Conservation (phyloP, 2,329 filamentous ascomycete genomes). For the Phyllosticta capitalensis region DNA sequence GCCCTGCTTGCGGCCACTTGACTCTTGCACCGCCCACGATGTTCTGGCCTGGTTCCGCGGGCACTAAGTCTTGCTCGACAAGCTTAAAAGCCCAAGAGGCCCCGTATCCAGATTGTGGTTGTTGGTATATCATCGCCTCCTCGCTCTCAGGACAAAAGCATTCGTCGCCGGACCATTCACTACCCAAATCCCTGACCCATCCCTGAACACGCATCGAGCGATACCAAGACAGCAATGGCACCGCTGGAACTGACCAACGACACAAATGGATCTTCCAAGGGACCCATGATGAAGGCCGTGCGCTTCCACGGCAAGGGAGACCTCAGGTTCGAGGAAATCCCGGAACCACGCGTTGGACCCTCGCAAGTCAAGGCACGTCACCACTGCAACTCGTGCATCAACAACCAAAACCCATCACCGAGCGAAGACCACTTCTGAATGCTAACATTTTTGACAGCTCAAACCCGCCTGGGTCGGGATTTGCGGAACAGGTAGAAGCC, state of each 20-base stretch:
- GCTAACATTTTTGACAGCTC: slow-evolving; percentile 15
- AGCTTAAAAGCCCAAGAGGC: not conserved
- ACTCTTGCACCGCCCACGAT: not conserved
- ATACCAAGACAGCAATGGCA: not conserved
- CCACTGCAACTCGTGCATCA: not conserved
- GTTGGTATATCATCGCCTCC: not conserved
- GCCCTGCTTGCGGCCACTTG: not conserved
- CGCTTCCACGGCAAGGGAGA: slow-evolving; percentile 37
- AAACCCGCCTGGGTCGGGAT: slow-evolving; percentile 34
- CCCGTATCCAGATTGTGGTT: not conserved
- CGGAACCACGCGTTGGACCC: slow-evolving; percentile 29
- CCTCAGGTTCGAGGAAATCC: slow-evolving; percentile 34
- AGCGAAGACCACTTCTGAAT: slow-evolving; percentile 10
- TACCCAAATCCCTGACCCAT: not conserved
- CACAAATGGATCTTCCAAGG: not conserved
- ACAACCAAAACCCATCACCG: not conserved
- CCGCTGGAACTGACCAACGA: not conserved
- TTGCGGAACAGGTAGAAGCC: slow-evolving; percentile 28
- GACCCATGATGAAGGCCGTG: slow-evolving; percentile 36
- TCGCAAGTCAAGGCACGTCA: slow-evolving; percentile 34
- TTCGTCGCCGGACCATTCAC: not conserved
- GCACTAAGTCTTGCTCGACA: not conserved
- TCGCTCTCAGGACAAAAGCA: not conserved
- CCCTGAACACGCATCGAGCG: not conserved
- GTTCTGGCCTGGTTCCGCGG: not conserved